Percentiles rank a stretch among this genome's conserved stretches.
Evolutionary conservation across 2,329 filamentous ascomycete species (phyloP).

Genomic region (Stenocarpella maydis): DNA sequence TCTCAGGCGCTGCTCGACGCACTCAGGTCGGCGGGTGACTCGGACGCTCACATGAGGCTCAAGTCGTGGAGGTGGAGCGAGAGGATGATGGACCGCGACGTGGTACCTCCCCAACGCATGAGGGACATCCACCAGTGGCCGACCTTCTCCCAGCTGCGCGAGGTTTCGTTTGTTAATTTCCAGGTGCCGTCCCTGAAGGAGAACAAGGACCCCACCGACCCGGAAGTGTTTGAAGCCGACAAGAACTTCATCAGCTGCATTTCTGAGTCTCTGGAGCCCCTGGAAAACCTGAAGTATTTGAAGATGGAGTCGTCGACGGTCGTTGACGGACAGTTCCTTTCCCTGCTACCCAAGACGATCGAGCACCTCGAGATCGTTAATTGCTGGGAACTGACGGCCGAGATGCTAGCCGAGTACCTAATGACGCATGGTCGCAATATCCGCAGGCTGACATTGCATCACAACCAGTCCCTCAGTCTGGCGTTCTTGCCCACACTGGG

Average conservation of each 20-base stretch:
- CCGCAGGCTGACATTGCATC: slow-evolving; percentile 72
- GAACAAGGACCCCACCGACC: slow-evolving; percentile 47
- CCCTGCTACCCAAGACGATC: slow-evolving; percentile 71
- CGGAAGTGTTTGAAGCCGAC: slow-evolving; percentile 51
- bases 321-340: slow-evolving; percentile 73
- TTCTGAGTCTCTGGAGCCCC: slow-evolving; percentile 56
- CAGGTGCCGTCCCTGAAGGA: slow-evolving; percentile 61
- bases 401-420: slow-evolving; percentile 72
- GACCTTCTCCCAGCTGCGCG: slow-evolving; percentile 64
- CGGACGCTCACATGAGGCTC: slow-evolving; percentile 48
- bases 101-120: slow-evolving; percentile 58
- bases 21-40: slow-evolving; percentile 58
- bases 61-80: slow-evolving; percentile 70
- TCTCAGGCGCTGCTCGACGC: slow-evolving; percentile 70
- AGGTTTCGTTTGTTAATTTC: slow-evolving; percentile 69
- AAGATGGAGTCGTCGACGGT: slow-evolving; percentile 79
- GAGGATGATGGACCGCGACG: slow-evolving; percentile 56
- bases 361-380: slow-evolving; percentile 77
- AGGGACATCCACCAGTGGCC: slow-evolving; percentile 60
- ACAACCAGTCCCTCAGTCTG: slow-evolving; percentile 82
- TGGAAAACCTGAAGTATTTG: slow-evolving; percentile 72
- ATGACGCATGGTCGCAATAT: slow-evolving; percentile 72
- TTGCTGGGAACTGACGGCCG: slow-evolving; percentile 77
- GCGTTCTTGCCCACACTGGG: slow-evolving; percentile 75
- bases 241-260: slow-evolving; percentile 44